A percentile compares a stretch with the other conserved stretches of the same genome.
phyloP scores from a whole-genome alignment of 192 early-diverging fungal genomes.

The Chytriomyces sp. region DNA sequence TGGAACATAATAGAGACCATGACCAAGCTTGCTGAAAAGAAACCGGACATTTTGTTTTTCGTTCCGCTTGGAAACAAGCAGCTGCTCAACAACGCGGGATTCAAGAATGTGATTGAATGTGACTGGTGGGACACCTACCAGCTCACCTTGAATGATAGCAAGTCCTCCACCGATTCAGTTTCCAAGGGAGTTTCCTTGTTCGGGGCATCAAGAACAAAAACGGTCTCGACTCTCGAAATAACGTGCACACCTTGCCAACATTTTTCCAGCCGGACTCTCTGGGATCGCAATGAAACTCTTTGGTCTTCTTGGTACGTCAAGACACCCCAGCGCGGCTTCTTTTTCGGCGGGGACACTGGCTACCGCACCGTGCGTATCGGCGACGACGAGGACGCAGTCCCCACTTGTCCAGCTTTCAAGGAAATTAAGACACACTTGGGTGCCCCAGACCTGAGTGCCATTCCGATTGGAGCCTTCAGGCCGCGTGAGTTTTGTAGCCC shows the following conservation, averaged over 20 bases:
- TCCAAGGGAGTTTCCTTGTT: neutral
- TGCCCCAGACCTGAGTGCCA: constrained; percentile 72
- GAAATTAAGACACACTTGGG: constrained; percentile 75
- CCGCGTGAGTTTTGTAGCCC: constrained; percentile 74
- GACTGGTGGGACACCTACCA: constrained; percentile 78
- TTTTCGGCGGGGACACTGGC: constrained; percentile 80
- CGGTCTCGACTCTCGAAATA: neutral
- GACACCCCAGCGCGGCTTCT: constrained; percentile 47
- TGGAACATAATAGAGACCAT: constrained; percentile 33
- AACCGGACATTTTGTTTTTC: constrained; percentile 52
- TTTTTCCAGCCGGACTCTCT: constrained; percentile 63
- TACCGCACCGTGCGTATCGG: constrained; percentile 63
- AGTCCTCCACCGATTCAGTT: neutral
- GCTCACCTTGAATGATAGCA: constrained; percentile 35
- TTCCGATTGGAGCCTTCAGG: constrained; percentile 85
- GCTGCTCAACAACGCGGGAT: constrained; percentile 53
- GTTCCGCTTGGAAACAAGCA: constrained; percentile 77
- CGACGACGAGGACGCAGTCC: constrained; percentile 37
- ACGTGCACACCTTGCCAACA: constrained; percentile 75
- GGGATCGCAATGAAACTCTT: constrained; percentile 72
- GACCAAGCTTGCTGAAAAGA: neutral
- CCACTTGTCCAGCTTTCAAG: constrained; percentile 80
- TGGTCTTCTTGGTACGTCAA: constrained; percentile 78
- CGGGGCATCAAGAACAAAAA: neutral
- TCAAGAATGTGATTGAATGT: constrained; percentile 60